phyloP scores from a whole-genome alignment of 768 basidiomycete genomes.

The Sarcodon sp. region DNA sequence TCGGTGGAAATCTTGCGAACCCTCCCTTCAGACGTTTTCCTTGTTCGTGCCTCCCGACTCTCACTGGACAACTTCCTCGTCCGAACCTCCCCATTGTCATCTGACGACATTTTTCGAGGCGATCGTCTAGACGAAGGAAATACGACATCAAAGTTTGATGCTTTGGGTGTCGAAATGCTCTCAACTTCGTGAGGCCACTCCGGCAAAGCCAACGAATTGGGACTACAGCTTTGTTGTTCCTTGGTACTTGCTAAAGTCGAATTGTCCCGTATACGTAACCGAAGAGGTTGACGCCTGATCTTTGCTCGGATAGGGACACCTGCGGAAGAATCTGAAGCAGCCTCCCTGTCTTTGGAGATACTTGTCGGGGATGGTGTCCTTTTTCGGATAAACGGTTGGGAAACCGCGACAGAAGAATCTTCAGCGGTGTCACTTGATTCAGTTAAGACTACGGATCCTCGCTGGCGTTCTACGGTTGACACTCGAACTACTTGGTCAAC shows the following conservation, averaged over 20 bases:
- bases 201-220: slow-evolving; percentile 31
- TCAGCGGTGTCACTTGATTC: slow-evolving; percentile 7
- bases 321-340: slow-evolving; percentile 41
- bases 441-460: slow-evolving; percentile 18
- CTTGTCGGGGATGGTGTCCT: slow-evolving; percentile 19
- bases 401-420: neutral
- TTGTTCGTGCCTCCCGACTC: slow-evolving; percentile 9
- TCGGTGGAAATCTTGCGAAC: slow-evolving; percentile 14
- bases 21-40: slow-evolving; percentile 33
- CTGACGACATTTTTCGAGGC: slow-evolving; percentile 11
- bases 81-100: slow-evolving; percentile 15
- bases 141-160: slow-evolving; percentile 25
- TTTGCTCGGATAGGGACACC: slow-evolving; percentile 30
- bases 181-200: slow-evolving; percentile 45
- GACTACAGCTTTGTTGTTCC: slow-evolving; percentile 17
- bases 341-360: slow-evolving; percentile 11
- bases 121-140: slow-evolving; percentile 14
- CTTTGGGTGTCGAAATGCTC: slow-evolving; percentile 40
- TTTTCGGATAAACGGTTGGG: slow-evolving; percentile 23
- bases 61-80: slow-evolving; percentile 10
- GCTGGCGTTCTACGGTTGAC: slow-evolving; percentile 15
- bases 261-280: slow-evolving; percentile 30
- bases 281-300: slow-evolving; percentile 33
- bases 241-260: slow-evolving; percentile 5
- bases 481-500: slow-evolving; percentile 15